Evolutionary conservation across 2,329 filamentous ascomycete genomes (phyloP).

Genomic region (Hypoxylon sp.): DNA sequence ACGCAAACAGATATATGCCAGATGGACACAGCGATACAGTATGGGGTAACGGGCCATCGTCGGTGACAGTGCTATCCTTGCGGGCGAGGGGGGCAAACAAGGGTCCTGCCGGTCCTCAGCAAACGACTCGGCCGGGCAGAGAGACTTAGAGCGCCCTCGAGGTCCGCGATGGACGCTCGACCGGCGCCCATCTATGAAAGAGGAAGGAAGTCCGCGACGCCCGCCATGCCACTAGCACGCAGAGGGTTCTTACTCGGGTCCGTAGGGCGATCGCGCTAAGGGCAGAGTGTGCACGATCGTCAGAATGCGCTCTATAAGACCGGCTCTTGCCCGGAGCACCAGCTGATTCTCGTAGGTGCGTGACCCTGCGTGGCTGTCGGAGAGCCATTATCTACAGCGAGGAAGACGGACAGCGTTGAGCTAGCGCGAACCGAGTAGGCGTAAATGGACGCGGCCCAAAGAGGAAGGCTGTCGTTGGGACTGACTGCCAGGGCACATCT

Average conservation of each 20-base stretch:
- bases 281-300: slow-evolving; percentile 4
- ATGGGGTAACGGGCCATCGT: slow-evolving; percentile 5
- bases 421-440: background rate
- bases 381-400: background rate
- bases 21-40: background rate
- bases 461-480: slow-evolving; percentile 28
- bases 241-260: background rate
- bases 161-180: slow-evolving; percentile 13
- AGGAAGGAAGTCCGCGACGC: slow-evolving; percentile 10
- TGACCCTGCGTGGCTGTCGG: background rate
- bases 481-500: background rate
- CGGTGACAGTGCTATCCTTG: slow-evolving; percentile 2
- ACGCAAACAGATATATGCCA: slow-evolving; percentile 6
- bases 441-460: slow-evolving; percentile 9
- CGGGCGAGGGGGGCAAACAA: slow-evolving; percentile 6
- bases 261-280: background rate
- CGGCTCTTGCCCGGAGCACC: background rate
- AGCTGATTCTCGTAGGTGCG: slow-evolving; percentile 14
- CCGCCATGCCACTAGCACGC: background rate
- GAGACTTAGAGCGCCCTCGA: background rate
- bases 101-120: background rate
- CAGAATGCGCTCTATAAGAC: background rate
- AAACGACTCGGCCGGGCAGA: slow-evolving; percentile 1
- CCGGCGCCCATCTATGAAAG: slow-evolving; percentile 8
- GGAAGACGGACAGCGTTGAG: background rate